phyloP scores from a whole-genome alignment of 2,329 filamentous ascomycete species.

The Botrytis elliptica region DNA sequence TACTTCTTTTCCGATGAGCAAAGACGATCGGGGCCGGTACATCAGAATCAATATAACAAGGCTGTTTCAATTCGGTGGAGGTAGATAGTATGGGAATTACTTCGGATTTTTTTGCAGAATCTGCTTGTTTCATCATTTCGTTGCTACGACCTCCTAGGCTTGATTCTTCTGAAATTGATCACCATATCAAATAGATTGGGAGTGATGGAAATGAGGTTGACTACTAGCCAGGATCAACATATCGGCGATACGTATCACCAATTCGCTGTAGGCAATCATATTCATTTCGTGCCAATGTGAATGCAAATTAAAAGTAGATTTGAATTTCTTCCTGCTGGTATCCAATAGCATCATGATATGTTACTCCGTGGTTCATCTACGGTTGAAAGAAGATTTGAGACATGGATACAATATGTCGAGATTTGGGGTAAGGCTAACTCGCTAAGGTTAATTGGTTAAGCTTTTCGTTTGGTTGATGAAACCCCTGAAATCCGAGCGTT shows the following conservation, averaged over 20 bases:
- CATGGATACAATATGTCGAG: not conserved
- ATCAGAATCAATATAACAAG: not conserved
- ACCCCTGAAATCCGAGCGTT: constrained; percentile 18
- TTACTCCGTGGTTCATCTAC: not conserved
- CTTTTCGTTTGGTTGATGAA: constrained; percentile 14
- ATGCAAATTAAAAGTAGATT: not conserved
- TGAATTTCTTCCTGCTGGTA: not conserved
- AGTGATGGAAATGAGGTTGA: not conserved
- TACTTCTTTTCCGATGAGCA: not conserved
- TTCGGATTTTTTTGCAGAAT: not conserved
- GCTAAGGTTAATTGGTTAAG: not conserved
- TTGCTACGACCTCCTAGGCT: not conserved
- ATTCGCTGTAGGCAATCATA: not conserved
- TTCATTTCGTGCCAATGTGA: not conserved
- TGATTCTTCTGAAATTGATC: not conserved
- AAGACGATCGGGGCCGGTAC: not conserved
- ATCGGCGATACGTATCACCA: not conserved
- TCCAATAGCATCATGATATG: not conserved
- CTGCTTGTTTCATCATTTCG: not conserved
- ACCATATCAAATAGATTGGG: not conserved
- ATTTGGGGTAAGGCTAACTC: not conserved
- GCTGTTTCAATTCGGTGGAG: constrained; percentile 1
- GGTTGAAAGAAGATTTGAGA: constrained; percentile 3
- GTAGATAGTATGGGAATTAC: not conserved
- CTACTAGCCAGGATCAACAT: not conserved